Conservation (phyloP, 1,284 basidiomycete genomes). For the Rhodotorula glutinis region DNA sequence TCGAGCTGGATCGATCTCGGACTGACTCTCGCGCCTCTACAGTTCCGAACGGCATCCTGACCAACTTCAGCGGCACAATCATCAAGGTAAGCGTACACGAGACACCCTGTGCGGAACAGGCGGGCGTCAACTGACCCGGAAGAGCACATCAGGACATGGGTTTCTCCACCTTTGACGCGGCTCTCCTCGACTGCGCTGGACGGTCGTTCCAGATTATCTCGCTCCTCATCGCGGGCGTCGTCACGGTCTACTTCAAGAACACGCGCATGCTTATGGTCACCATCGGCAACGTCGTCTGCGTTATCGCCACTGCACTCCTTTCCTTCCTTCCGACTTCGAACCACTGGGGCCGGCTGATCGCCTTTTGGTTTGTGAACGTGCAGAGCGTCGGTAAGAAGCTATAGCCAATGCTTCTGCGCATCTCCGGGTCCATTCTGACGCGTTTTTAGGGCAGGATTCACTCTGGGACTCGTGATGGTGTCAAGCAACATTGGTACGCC, state of each 20-base stretch:
- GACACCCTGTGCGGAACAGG: no score
- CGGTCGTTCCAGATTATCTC: constrained; percentile 41
- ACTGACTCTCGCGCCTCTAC: no score
- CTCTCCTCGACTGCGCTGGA: constrained; percentile 44
- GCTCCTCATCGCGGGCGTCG: constrained; percentile 46
- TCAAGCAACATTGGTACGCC: constrained; percentile 43
- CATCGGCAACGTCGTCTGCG: constrained; percentile 44
- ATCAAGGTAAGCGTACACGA: constrained; percentile 30
- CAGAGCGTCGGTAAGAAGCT: constrained; percentile 16
- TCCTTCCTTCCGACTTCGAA: constrained; percentile 45
- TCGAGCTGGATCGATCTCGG: no score
- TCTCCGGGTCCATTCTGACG: no score
- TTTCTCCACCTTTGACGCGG: constrained; percentile 45
- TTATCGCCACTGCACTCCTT: constrained; percentile 45
- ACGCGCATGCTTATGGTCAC: constrained; percentile 47
- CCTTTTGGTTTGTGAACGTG: constrained; percentile 42
- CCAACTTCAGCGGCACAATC: constrained; percentile 48
- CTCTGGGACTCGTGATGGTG: constrained; percentile 49
- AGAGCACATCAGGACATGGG: constrained; percentile 3
- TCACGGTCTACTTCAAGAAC: constrained; percentile 46
- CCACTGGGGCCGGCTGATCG: constrained; percentile 45
- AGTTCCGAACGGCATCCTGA: constrained; percentile 28
- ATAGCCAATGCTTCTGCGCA: no score
- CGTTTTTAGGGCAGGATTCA: constrained; percentile 44
- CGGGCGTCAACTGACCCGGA: no score